Evolutionary conservation across 345 rosid species (phyloP), one percentile per base, ranked within the genome.

Genomic region (Rhodomyrtus tomentosa): DNA sequence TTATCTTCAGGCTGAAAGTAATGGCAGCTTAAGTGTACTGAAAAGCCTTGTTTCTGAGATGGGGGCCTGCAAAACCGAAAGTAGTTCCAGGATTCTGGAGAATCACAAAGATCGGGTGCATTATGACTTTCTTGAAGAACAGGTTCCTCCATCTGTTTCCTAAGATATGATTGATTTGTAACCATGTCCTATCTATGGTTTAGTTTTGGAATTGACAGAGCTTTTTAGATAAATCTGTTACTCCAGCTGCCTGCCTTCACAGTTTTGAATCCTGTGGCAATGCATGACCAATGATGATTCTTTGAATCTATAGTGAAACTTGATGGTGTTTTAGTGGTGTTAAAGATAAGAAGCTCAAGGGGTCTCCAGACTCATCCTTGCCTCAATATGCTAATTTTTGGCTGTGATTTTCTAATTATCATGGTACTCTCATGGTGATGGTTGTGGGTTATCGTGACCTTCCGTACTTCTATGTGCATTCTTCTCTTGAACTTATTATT

Each of bases 41-140:
- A 90, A 89, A 85, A 91, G 85, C 76, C 86, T 84, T 90, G 87
- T 89, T 49, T 83, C 84, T 79, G 91, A 89, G 54, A 45, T 85
- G 36, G 88, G 83, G 87, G 86, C 86, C 81, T 83, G 86, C 82
- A 86, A 86, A 72, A 49, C 83, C 68, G 85, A 83, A 86, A 83
- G 86, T 86, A 58, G 42, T 49, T 87, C 87, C 6, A 84, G 85
- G 83, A 74, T 74, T 84, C 84, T 88, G 88, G 68, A 74, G 89
- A 89, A 40, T 15, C 87, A 87, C 82, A 87, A 88, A 88, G 93
- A 89, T 82, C 90, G 82, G 59, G 76, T 53, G 82, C 84, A 85
- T 49, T 94, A 91, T 85, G 96, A 94, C 90, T 96, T 95, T 85
- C 90, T 86, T 68, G 98, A 95, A 53, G 98, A 96, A 82, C 94